phyloP scores from a whole-genome alignment of 2,329 filamentous ascomycete species.

The Epichloe sibirici region DNA sequence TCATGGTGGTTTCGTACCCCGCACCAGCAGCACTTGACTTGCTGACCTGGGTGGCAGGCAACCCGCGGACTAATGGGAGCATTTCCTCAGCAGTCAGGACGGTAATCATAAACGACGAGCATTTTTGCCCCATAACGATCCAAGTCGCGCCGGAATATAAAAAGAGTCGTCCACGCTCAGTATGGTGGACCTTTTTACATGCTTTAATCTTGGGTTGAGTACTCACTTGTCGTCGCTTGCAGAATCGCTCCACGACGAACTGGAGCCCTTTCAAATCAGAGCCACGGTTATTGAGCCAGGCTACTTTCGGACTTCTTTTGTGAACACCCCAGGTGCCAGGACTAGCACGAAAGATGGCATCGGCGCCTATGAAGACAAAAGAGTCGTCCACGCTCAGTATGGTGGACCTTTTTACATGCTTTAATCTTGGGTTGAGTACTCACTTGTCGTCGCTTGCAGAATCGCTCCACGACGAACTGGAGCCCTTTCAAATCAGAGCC shows the following conservation, averaged over 20 bases:
- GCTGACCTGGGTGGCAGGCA: conserved; percentile 7
- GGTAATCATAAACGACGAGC: too few species aligned
- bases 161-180: too few species aligned
- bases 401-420: too few species aligned
- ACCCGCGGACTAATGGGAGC: too few species aligned
- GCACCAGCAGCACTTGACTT: conserved; percentile 37
- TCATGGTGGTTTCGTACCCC: conserved; percentile 13
- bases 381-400: too few species aligned
- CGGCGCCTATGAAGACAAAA: conserved; percentile 18
- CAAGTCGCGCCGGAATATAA: too few species aligned
- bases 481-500: conserved; percentile 31
- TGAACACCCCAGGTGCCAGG: conserved; percentile 22
- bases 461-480: conserved; percentile 29
- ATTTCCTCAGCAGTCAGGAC: too few species aligned
- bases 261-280: conserved; percentile 31
- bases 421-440: too few species aligned
- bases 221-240: conserved; percentile 26
- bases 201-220: too few species aligned
- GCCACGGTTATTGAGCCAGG: conserved; percentile 36
- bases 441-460: conserved; percentile 30
- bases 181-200: too few species aligned
- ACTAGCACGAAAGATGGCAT: conserved; percentile 17
- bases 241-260: conserved; percentile 30
- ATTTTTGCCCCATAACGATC: too few species aligned
- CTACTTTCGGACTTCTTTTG: conserved; percentile 39